Conservation (phyloP, 2,329 filamentous ascomycete species). For the Teratosphaeria destructans region DNA sequence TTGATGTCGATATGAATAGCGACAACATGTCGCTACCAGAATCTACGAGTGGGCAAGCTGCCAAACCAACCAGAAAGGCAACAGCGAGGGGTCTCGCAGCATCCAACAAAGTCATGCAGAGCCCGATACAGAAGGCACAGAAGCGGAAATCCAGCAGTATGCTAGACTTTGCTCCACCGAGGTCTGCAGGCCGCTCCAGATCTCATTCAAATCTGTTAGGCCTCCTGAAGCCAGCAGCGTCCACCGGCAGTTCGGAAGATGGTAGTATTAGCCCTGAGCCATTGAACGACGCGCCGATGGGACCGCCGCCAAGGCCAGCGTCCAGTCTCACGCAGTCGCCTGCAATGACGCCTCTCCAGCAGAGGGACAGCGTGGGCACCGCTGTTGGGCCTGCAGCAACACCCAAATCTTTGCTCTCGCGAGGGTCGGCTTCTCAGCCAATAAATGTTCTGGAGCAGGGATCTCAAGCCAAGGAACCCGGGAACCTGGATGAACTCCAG, state of each 20-base stretch:
- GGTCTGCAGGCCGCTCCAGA: neutral
- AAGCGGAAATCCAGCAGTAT: conserved; percentile 31
- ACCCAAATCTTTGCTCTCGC: conserved; percentile 24
- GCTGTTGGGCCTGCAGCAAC: conserved; percentile 18
- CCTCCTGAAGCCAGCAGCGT: conserved; percentile 8
- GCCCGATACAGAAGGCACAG: conserved; percentile 35
- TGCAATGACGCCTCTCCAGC: conserved; percentile 49
- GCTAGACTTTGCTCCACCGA: conserved; percentile 5
- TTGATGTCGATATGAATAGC: conserved; percentile 32
- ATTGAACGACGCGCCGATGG: conserved; percentile 36
- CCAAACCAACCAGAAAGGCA: neutral
- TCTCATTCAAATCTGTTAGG: conserved; percentile 10
- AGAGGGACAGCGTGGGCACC: conserved; percentile 3
- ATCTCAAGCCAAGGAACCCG: neutral
- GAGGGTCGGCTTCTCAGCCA: neutral
- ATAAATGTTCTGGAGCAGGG: neutral
- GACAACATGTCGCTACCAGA: conserved; percentile 14
- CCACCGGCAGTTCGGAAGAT: conserved; percentile 31
- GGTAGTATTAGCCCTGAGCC: conserved; percentile 43
- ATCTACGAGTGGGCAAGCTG: conserved; percentile 29
- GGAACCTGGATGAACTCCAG: neutral
- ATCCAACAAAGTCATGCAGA: conserved; percentile 56
- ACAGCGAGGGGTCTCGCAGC: conserved; percentile 12
- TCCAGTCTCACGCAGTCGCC: conserved; percentile 55
- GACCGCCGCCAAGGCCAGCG: conserved; percentile 51